phyloP scores from a whole-genome alignment of 2,329 filamentous ascomycete genomes.

The Ascochyta pisi region DNA sequence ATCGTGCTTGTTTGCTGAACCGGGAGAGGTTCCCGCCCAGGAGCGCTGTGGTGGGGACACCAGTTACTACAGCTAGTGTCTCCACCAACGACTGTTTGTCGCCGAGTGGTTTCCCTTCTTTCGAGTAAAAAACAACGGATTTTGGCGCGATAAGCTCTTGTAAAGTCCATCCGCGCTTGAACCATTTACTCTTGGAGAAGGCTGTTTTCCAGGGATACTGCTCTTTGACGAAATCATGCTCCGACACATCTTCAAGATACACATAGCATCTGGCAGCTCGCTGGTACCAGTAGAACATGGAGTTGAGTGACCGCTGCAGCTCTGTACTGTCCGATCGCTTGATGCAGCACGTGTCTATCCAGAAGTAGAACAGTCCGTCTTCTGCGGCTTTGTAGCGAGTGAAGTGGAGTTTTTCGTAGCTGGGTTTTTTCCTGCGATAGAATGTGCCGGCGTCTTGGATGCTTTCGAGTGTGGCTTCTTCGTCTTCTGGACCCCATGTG shows the following conservation, averaged over 20 bases:
- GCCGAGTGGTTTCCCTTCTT: background rate
- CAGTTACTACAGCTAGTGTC: background rate
- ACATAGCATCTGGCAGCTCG: background rate
- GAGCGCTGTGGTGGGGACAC: background rate
- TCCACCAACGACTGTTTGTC: background rate
- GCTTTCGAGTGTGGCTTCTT: background rate
- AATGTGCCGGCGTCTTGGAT: background rate
- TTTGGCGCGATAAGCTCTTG: background rate
- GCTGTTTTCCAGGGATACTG: background rate
- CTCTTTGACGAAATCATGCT: background rate
- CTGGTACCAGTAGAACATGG: slow-evolving; percentile 1
- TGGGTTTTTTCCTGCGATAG: background rate
- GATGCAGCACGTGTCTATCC: slow-evolving; percentile 1
- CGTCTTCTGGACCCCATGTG: background rate
- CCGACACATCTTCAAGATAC: background rate
- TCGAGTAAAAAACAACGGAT: background rate
- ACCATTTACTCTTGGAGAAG: background rate
- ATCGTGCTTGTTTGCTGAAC: background rate
- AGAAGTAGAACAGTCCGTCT: background rate
- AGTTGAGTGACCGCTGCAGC: background rate
- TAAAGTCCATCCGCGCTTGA: background rate
- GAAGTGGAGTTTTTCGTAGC: background rate
- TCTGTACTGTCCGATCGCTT: background rate
- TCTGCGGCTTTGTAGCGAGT: background rate
- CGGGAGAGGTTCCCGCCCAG: background rate